Base-by-base conservation (phyloP, 345 rosid genomes). In the Arabidopsis suecica region DNA sequence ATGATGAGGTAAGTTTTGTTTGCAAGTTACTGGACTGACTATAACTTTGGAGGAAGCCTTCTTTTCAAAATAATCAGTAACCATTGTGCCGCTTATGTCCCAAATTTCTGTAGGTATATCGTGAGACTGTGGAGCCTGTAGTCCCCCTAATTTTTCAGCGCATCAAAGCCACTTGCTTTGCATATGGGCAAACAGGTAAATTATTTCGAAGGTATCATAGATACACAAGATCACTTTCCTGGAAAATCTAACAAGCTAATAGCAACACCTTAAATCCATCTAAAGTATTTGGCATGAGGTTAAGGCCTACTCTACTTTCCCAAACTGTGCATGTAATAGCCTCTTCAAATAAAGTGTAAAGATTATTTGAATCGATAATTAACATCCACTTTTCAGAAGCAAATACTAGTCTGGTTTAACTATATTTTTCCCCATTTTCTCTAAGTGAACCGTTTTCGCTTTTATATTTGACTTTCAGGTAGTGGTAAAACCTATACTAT, bases 401-500 rank as follows among this genome's bases (percentile, higher is more conserved):
- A 59, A 37, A 9, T 28, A 59, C 7, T 14, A 61, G 49, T 42
- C 65, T 61, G 79, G 49, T 45, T 44, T 45, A 53, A 55, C 30
- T 68, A 25, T 28, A 55, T 44, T 30, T 1, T 59, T 7, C 7
- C 45, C 25, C 50, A 18, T 49, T 49, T 59, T 66, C 47, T 47
- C 36, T 37, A 22, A 40, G 23, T 59, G 67, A 65, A 72, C 49
- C 57, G 33, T 59, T 9, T 37, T 33, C 0, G 9, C 25, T 59
- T 34, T 42, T 59, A 12, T 33, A 45, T 55, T 60, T 50, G 22
- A 56, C 75, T 63, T 71, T 79, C 88, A 94, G 98, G 98, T 65
- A 94, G 98, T 78, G 98, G 98, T 56, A 94, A 94, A 86, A 94
- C 98, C 34, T 94, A 80, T 77, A 94, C 98, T 9, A 94, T 94